Percentiles rank a stretch among this genome's conserved stretches.
Conservation (phyloP, 805 yeast genomes). For the Candida sithepensis region DNA sequence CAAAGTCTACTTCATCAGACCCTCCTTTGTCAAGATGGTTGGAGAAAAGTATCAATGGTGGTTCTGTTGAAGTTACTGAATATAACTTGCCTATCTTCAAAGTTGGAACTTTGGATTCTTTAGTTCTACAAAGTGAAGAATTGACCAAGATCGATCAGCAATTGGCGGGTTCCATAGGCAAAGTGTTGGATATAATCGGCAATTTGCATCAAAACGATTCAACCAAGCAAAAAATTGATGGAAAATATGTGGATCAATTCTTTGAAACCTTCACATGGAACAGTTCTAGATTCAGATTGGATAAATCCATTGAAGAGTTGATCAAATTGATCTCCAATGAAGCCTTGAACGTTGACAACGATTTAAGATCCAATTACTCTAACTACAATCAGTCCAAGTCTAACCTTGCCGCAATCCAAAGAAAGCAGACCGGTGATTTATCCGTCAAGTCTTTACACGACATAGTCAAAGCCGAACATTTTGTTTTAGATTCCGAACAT, state of each 20-base stretch:
- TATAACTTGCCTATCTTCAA: constrained; percentile 79
- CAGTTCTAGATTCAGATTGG: constrained; percentile 77
- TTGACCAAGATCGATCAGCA: constrained; percentile 78
- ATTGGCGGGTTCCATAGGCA: constrained; percentile 62
- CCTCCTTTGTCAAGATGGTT: constrained; percentile 44
- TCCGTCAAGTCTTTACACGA: constrained; percentile 89
- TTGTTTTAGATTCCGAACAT: constrained; percentile 83
- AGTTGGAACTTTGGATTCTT: constrained; percentile 89
- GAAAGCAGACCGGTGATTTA: constrained; percentile 90
- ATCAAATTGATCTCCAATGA: constrained; percentile 69
- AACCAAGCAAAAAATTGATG: constrained; percentile 32
- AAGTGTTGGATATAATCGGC: constrained; percentile 70
- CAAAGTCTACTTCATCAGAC: constrained; percentile 25
- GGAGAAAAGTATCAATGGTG: constrained; percentile 51
- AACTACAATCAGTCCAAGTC: constrained; percentile 80
- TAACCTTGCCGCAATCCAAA: constrained; percentile 80
- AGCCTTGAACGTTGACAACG: constrained; percentile 78
- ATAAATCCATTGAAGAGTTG: constrained; percentile 75
- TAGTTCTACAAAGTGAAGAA: constrained; percentile 90
- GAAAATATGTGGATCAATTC: constrained; percentile 53
- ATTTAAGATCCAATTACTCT: constrained; percentile 72
- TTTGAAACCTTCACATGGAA: constrained; percentile 84
- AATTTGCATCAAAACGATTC: constrained; percentile 37
- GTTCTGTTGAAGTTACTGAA: constrained; percentile 52
- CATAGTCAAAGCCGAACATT: constrained; percentile 76